Base-by-base conservation (phyloP, 495 filamentous ascomycete genomes). In the Friedmanniomyces simplex region DNA sequence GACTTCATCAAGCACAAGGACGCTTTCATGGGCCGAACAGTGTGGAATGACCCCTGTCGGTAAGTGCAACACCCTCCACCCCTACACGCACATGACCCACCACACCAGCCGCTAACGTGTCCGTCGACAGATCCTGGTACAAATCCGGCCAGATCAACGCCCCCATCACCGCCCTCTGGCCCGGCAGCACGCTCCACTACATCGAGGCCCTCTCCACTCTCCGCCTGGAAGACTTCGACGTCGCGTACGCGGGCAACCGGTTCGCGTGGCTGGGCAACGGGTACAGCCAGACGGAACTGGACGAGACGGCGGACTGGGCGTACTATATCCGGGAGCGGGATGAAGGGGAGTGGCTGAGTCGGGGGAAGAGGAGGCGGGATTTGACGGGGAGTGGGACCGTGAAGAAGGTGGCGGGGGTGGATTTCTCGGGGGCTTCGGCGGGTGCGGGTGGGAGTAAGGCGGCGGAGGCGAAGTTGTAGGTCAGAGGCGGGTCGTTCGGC, bases 241-340 rank as follows among this genome's bases (percentile, higher is more conserved):
- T 63, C 10, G 51, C 55, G 30, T 63, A 63, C 36, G 43, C 51
- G 30, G 57, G 52, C 16, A 63, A 63, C 45, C 32, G 57, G 11
- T 63, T 63, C 49, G 34, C 59, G 20, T 63, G 53, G 37, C 34
- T 63, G 34, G 61, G 61, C 11, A 63, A 63, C 48, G 61, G 61
- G 24, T 63, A 60, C 45, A 60, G 49, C 7, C 45, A 52, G 32
- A 60, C 51, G 20, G 61, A 63, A 48, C 26, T 60, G 52, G 54
- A 63, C 41, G 36, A 74, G 1, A 70, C 65, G 20, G 65, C 67
- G 4, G 72, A 76, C 50, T 66, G 66, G 66, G 73, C 63, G 3
- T 71, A 63, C 39, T 76, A 76, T 63, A 71, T 74, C 46, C 64
- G 72, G 2, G 63, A 72, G 2, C 18, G 63, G 24, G 73, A 76